A percentile compares a stretch with the other conserved stretches of the same genome.
Evolutionary conservation across 2,329 filamentous ascomycete genomes (phyloP).

Genomic region (Colletotrichum echinochloae): DNA sequence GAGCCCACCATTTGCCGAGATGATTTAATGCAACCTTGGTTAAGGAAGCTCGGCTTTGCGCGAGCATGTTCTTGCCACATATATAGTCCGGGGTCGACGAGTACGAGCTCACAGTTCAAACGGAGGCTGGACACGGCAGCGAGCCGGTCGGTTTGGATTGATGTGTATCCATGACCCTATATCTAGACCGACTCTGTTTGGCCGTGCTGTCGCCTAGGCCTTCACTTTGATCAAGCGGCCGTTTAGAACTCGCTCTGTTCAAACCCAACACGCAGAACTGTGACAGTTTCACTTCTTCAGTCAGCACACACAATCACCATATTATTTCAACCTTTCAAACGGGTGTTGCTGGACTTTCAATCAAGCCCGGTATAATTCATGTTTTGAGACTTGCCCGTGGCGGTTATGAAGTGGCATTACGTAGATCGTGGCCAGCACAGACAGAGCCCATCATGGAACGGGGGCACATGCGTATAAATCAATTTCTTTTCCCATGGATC

Average conservation of each 20-base stretch:
- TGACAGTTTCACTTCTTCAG: too few relatives aligned
- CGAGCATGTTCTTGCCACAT: conserved; percentile 5
- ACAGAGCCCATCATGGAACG: neutral
- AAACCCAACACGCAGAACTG: too few relatives aligned
- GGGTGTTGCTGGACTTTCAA: neutral
- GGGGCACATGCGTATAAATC: neutral
- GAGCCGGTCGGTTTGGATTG: conserved; percentile 13
- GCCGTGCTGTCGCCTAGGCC: neutral
- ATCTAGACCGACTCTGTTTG: neutral
- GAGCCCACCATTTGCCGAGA: neutral
- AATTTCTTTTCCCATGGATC: neutral
- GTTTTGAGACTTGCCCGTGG: neutral
- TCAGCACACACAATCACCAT: neutral
- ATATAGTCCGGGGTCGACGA: neutral
- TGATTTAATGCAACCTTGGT: neutral
- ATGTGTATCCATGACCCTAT: neutral
- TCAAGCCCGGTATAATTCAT: neutral
- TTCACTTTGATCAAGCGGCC: neutral
- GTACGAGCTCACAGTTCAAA: neutral
- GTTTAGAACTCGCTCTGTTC: neutral
- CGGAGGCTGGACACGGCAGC: conserved; percentile 6
- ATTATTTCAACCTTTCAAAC: too few relatives aligned
- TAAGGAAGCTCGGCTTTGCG: neutral
- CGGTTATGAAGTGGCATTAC: neutral
- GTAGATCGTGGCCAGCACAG: neutral